Evolutionary conservation across 148 eudicot species (phyloP), one percentile per base, ranked within the genome.

Genomic region (Talinum fruticosum): DNA sequence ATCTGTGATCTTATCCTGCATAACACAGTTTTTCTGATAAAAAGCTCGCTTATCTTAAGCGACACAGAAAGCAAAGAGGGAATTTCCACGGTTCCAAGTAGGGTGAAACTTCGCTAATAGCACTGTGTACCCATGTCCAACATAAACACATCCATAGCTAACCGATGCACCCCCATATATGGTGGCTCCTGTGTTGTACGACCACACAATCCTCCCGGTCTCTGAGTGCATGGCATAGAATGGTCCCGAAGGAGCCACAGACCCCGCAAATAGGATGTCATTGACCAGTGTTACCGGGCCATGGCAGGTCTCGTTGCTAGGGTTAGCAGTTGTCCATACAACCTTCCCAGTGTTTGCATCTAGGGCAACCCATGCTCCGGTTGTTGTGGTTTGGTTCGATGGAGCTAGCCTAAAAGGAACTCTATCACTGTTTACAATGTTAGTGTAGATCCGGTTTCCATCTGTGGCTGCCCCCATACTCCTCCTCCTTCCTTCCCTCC

Each of bases 401-500:
- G 91, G 91, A 32, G 88, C 66, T 16, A 90, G 89, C 47, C 73
- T 80, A 79, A 90, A 90, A 35, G 49, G 78, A 21, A 75, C 61
- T 34, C 76, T 67, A 29, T 72, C 65, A 13, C 73, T 76, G 74
- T 91, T 91, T 30, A 75, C 92, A 15, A 89, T 87, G 86, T 90
- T 90, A 59, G 94, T 88, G 84, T 84, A 90, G 1, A 90, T 85
- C 32, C 84, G 83, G 44, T 26, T 75, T 13, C 92, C 94, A 21
- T 90, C 92, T 8, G 94, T 90, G 54, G 94, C 90, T 69, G 94
- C 94, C 21, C 94, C 92, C 94, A 90, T 16, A 86, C 79, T 33
- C 88, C 92, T 49, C 92, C 95, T 71, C 92, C 92, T 76, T 84
- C 89, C 10, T 61, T 18, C 12, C 86, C 79, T 78, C 89, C 94